These are phyloP conservation scores for Aureobasidium sp. DNA, from an alignment of 2,329 filamentous ascomycete species.

Conservation along the genomic window DNA sequence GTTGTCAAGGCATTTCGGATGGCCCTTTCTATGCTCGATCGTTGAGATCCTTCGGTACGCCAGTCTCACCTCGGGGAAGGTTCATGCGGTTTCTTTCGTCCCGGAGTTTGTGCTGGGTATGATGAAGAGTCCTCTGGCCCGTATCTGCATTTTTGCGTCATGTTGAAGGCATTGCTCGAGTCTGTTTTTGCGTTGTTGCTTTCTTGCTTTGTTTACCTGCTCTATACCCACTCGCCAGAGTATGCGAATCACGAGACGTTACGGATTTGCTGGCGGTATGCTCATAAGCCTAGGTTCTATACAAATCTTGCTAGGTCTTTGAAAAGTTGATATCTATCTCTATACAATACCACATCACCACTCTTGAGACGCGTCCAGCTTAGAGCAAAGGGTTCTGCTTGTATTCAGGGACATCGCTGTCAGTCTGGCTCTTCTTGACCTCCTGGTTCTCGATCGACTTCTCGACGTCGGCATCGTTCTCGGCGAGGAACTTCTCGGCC, in stretches of 20 bases:
- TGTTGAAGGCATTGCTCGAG: neutral
- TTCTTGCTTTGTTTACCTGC: neutral
- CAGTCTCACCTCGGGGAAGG: neutral
- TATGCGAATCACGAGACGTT: neutral
- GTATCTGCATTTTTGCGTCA: neutral
- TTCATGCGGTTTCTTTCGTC: neutral
- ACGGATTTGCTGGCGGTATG: neutral
- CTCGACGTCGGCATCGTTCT: constrained; percentile 57
- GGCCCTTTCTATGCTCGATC: constrained; percentile 38
- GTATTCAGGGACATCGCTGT: constrained; percentile 52
- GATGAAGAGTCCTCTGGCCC: neutral
- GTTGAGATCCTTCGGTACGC: neutral
- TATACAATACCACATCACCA: neutral
- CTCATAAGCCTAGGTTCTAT: neutral
- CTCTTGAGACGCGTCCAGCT: constrained; percentile 1
- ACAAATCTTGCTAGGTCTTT: neutral
- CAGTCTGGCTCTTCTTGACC: constrained; percentile 35
- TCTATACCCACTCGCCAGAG: constrained; percentile 8
- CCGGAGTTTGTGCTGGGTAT: neutral
- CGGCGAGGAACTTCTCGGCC: constrained; percentile 84
- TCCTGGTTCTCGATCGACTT: constrained; percentile 41
- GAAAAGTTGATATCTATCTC: neutral
- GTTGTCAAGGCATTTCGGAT: constrained; percentile 41
- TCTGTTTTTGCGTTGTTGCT: neutral
- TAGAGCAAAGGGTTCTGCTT: constrained; percentile 56